Conservation (phyloP, 768 basidiomycete species). For the Leccinum imitatum region DNA sequence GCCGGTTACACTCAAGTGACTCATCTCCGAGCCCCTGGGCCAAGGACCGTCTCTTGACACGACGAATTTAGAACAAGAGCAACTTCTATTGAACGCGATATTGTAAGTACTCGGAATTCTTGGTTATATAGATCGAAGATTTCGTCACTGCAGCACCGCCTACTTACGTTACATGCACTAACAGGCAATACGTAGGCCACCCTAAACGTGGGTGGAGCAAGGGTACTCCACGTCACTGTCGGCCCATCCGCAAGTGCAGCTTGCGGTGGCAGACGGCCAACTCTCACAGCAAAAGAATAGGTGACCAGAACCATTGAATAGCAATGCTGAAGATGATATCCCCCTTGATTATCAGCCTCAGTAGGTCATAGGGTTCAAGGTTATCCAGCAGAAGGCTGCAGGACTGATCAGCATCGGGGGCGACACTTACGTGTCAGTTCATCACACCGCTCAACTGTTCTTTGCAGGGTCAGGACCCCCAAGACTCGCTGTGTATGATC, state of each 20-base stretch:
- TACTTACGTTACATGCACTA: not conserved
- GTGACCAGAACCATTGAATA: not conserved
- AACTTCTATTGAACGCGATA: not conserved
- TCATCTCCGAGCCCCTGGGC: not conserved
- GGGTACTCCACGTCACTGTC: not conserved
- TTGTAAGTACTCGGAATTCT: not conserved
- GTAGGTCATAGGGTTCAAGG: not conserved
- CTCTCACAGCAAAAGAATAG: not conserved
- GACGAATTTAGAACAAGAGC: not conserved
- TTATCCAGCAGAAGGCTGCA: no score
- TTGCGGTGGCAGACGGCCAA: not conserved
- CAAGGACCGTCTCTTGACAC: not conserved
- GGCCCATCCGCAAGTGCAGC: not conserved
- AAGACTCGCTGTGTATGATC: not conserved
- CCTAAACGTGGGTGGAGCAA: not conserved
- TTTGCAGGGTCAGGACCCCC: not conserved
- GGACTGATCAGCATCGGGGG: not conserved
- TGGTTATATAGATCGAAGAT: not conserved
- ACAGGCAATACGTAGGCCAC: not conserved
- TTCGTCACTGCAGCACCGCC: not conserved
- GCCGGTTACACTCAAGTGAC: not conserved
- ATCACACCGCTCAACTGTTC: not conserved
- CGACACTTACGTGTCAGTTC: not conserved
- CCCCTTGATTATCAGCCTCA: not conserved
- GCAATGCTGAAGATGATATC: not conserved